Evolutionary conservation across 176 grass and related monocot genomes (phyloP).

Genomic region (Rhynchospora breviuscula): DNA sequence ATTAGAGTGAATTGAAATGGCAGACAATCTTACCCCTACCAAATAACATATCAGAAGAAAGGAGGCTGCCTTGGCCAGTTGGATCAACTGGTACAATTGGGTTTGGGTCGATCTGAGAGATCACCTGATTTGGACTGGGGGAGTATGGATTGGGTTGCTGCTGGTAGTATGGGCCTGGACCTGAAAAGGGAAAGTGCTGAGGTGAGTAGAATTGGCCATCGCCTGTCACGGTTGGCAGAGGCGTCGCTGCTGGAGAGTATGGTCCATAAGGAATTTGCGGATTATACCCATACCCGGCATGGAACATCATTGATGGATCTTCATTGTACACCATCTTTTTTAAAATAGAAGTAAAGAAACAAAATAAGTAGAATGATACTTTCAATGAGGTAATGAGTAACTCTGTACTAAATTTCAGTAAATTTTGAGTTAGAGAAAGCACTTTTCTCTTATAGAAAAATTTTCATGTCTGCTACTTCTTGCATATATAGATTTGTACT

Average conservation of each 20-base stretch:
- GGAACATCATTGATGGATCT: slow-evolving; percentile 78
- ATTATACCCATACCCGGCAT: slow-evolving; percentile 86
- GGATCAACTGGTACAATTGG: slow-evolving; percentile 8
- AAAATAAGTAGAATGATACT: not conserved
- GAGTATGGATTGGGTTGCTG: slow-evolving; percentile 30
- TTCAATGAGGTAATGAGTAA: not conserved
- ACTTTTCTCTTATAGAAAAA: not conserved
- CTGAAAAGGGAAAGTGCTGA: slow-evolving; percentile 94
- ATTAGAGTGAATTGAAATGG: not conserved
- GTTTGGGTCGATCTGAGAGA: slow-evolving; percentile 45
- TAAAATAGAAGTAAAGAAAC: not conserved
- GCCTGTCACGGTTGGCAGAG: slow-evolving; percentile 64
- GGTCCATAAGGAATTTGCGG: slow-evolving; percentile 72
- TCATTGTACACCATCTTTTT: slow-evolving; percentile 84
- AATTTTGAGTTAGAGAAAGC: not conserved
- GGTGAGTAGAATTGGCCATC: slow-evolving; percentile 83
- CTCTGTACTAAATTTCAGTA: not conserved
- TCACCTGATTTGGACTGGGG: not conserved
- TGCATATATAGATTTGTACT: not conserved
- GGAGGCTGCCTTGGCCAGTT: not conserved
- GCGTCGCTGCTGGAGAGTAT: slow-evolving; percentile 82
- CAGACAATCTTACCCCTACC: slow-evolving; percentile 19
- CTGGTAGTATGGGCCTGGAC: slow-evolving; percentile 77
- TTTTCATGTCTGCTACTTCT: not conserved
- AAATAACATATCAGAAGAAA: slow-evolving; percentile 23